Base-by-base conservation (phyloP, 2,329 filamentous ascomycete species). In the Alternaria postmessia region DNA sequence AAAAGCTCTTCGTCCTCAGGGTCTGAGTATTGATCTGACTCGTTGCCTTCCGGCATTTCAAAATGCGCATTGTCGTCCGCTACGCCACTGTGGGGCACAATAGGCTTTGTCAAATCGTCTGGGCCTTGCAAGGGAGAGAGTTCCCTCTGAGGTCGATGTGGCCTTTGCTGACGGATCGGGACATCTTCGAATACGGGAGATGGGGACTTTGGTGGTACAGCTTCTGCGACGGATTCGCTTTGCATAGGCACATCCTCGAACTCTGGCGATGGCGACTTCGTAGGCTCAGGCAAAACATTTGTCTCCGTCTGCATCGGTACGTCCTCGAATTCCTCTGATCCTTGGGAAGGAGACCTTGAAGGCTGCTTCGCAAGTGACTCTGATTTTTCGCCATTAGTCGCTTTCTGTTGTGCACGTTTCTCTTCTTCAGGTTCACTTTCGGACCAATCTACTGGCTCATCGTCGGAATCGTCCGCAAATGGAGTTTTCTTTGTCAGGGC, bases 1-100 rank as follows among this genome's bases (percentile, higher is more conserved):
- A 98, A 86, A 7, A 99, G 84, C 68, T 97, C 93, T 74, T 94
- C 94, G 64, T 98, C 94, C 78, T 97, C 95, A 0, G 93, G 91
- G 65, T 98, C 94, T 34, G 91, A 95, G 69, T 83, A 83, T 54
- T 78, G 69, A 38, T 78, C 76, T 11, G 74, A 76, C 6, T 75
- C 72, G 26, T 78, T 64, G 1, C 38, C 39, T 24, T 70, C 74
- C 7, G 66, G 66, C 11, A 74, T 34, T 1, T 73, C 72, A 2
- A 74, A 57, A 30, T 65, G 67, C 20, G 64, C 62, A 24, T 64
- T 65, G 28, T 78, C 74, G 30, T 78, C 68, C 3, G 70, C 75
- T 20, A 76, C 58, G 9, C 74, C 72, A 8, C 76, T 69, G 24
- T 72, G 61, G 6, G 78, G 70, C 4, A 74, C 63, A 20, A 75